phyloP scores from a whole-genome alignment of 2,329 filamentous ascomycete species.

The Diaporthe nobilis region DNA sequence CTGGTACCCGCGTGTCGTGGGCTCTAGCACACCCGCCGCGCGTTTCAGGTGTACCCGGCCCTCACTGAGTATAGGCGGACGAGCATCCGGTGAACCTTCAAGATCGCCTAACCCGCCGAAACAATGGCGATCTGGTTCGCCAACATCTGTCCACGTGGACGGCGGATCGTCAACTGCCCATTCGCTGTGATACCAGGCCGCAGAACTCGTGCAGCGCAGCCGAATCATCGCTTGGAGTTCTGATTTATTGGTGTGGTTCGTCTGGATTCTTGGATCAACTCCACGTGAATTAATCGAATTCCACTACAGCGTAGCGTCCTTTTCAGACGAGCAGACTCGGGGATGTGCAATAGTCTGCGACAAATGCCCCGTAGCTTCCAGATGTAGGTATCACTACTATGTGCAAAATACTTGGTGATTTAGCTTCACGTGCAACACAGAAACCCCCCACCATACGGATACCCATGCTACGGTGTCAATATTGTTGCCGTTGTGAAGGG shows the following conservation, averaged over 20 bases:
- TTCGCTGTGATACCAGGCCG: background rate
- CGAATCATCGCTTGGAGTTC: background rate
- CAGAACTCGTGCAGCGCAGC: background rate
- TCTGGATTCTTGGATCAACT: background rate
- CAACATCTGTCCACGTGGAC: constrained; percentile 18
- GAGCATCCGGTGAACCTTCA: constrained; percentile 18
- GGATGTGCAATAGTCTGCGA: too few species aligned
- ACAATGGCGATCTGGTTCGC: constrained; percentile 19
- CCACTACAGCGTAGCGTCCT: background rate
- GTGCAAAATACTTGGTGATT: background rate
- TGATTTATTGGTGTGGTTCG: background rate
- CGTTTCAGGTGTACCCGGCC: constrained; percentile 29
- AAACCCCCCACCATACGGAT: background rate
- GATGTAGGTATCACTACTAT: background rate
- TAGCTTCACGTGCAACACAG: background rate
- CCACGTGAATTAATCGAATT: background rate
- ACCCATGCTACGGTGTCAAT: background rate
- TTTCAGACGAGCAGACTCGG: background rate
- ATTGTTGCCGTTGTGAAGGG: background rate
- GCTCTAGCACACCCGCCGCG: constrained; percentile 23
- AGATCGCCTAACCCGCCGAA: constrained; percentile 13
- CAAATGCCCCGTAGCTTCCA: background rate
- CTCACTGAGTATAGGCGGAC: background rate
- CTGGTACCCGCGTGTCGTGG: constrained; percentile 1
- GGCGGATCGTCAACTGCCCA: background rate